Percentiles rank a stretch among this genome's conserved stretches.
These are phyloP conservation scores for Cryptosporidium tyzzeri DNA, from an alignment of 169 alveolate genomes.

Conservation along the genomic window DNA sequence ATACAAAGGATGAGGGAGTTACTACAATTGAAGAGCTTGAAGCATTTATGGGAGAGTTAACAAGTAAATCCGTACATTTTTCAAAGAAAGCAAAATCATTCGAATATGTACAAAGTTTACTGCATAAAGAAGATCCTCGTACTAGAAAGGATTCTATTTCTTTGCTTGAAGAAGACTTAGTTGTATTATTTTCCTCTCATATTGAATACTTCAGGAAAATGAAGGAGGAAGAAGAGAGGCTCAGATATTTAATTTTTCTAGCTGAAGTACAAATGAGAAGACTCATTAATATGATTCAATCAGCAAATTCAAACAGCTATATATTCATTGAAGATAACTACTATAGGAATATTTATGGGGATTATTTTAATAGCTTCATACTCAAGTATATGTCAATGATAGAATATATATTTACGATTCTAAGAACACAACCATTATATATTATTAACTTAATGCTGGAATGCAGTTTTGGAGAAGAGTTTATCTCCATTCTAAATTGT, in stretches of 20 bases:
- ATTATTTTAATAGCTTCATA: background rate
- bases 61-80: conserved; percentile 14
- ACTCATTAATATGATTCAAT: conserved; percentile 22
- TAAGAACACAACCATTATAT: conserved; percentile 32
- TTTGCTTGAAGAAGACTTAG: conserved; percentile 38
- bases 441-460: conserved; percentile 28
- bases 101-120: conserved; percentile 34
- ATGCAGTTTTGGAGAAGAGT: conserved; percentile 50
- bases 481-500: conserved; percentile 15
- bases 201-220: conserved; percentile 24
- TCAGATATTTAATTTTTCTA: conserved; percentile 21
- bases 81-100: conserved; percentile 30
- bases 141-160: conserved; percentile 35
- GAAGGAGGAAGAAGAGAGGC: conserved; percentile 57
- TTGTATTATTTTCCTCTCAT: conserved; percentile 32
- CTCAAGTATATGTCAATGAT: conserved; percentile 28
- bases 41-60: conserved; percentile 9
- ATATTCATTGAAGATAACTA: conserved; percentile 7
- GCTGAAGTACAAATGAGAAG: conserved; percentile 60
- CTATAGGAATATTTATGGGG: conserved; percentile 1
- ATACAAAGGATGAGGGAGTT: conserved; percentile 23
- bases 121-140: conserved; percentile 52
- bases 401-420: conserved; percentile 16
- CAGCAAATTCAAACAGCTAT: background rate
- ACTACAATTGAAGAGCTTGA: conserved; percentile 60